Percentiles rank a stretch among this genome's conserved stretches.
Conservation (phyloP, 2,329 filamentous ascomycete genomes). For the Fusarium coicis region DNA sequence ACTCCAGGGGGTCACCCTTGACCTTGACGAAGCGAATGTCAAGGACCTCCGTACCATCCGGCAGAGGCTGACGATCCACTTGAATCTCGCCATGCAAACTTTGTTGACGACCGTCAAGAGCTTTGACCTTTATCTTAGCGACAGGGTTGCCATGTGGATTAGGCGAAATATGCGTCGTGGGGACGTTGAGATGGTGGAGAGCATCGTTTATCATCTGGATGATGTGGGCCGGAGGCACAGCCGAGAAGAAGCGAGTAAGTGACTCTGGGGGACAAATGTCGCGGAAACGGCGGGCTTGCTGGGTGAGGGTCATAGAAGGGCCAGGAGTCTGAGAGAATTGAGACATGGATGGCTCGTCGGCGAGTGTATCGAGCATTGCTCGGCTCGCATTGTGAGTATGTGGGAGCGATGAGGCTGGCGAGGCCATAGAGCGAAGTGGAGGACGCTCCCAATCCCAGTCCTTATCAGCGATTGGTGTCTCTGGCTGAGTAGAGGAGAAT, state of each 20-base stretch:
- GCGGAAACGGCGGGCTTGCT: conserved; percentile 86
- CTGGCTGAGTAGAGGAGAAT: conserved; percentile 87
- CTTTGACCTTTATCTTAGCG: conserved; percentile 77
- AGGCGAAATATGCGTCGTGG: conserved; percentile 65
- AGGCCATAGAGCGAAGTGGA: conserved; percentile 62
- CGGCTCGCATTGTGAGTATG: conserved; percentile 49
- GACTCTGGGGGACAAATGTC: conserved; percentile 91
- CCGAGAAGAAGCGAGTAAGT: conserved; percentile 92
- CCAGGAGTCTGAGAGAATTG: conserved; percentile 86
- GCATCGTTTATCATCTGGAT: conserved; percentile 83
- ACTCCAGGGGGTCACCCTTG: conserved; percentile 96
- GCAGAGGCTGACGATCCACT: conserved; percentile 72
- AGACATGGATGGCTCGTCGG: conserved; percentile 85
- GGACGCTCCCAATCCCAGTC: conserved; percentile 91
- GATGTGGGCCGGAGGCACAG: conserved; percentile 78
- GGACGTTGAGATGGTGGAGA: conserved; percentile 86
- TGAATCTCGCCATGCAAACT: conserved; percentile 79
- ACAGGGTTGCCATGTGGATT: conserved; percentile 65
- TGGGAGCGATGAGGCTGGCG: conserved; percentile 51
- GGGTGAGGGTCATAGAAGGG: conserved; percentile 85
- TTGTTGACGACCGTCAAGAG: conserved; percentile 77
- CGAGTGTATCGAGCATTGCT: conserved; percentile 71
- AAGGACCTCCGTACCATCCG: conserved; percentile 69
- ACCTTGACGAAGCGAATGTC: conserved; percentile 94
- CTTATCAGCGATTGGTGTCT: conserved; percentile 77